A percentile compares a stretch with the other conserved stretches of the same genome.
Evolutionary conservation across 164 flowering plant genomes (phyloP).

Genomic region (Dillenia turbinata): DNA sequence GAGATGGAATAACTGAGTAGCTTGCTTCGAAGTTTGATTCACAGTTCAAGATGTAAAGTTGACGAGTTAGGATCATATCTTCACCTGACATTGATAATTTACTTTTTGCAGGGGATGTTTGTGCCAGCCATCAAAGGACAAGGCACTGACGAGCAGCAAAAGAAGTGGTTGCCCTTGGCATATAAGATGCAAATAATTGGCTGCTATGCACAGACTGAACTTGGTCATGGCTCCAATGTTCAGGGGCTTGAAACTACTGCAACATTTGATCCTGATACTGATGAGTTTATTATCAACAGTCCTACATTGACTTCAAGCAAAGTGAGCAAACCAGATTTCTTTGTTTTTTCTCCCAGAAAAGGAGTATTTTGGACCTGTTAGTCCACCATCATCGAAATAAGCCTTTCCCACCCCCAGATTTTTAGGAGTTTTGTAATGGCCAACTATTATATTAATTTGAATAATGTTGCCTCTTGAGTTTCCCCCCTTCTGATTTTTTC

Average conservation of each 20-base stretch:
- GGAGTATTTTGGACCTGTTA: no score
- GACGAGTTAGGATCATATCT: no score
- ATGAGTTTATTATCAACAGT: constrained; percentile 86
- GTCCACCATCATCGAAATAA: no score
- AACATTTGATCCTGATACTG: constrained; percentile 84
- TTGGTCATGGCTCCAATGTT: constrained; percentile 99
- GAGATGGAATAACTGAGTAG: no score
- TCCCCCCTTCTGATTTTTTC: not conserved
- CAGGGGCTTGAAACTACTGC: constrained; percentile 99
- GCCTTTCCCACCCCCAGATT: no score
- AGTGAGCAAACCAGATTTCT: constrained; percentile 40
- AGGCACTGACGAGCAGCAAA: constrained; percentile 92
- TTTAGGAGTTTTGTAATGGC: no score
- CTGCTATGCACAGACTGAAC: constrained; percentile 99
- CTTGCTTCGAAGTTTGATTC: no score
- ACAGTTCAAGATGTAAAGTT: no score
- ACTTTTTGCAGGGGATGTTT: constrained; percentile 76
- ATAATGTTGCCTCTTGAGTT: not conserved
- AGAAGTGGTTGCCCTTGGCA: constrained; percentile 92
- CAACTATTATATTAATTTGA: no score
- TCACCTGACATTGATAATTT: no score
- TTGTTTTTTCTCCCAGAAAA: not conserved
- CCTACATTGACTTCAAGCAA: constrained; percentile 96
- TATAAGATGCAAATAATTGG: constrained; percentile 97
- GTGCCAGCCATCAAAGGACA: constrained; percentile 93